Conservation (phyloP, 306 rosid genomes). For the Spatholobus suberectus region DNA sequence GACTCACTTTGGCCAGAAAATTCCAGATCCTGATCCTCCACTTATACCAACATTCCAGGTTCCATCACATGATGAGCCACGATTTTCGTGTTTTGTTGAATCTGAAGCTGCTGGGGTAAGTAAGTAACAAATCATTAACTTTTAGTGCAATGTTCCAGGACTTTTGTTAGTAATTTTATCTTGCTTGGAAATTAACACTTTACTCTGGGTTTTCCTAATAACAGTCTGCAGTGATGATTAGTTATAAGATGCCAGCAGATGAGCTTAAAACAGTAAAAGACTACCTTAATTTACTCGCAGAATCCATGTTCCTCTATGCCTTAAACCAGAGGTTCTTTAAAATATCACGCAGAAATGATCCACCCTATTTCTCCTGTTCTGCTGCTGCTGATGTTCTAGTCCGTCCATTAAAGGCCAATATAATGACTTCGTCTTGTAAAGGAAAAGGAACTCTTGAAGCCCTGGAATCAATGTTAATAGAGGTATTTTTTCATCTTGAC, state of each 20-base stretch:
- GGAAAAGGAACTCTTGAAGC: conserved; percentile 84
- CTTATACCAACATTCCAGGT: conserved; percentile 66
- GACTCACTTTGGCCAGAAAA: conserved; percentile 78
- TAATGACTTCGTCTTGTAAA: conserved; percentile 84
- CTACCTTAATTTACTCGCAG: conserved; percentile 85
- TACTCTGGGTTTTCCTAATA: conserved; percentile 29
- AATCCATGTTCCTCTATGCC: conserved; percentile 92
- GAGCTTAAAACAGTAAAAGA: conserved; percentile 87
- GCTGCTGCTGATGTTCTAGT: conserved; percentile 87
- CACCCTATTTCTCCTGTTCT: conserved; percentile 95
- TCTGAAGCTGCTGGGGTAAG: conserved; percentile 99
- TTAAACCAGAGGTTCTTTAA: conserved; percentile 93
- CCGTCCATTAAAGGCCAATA: conserved; percentile 86
- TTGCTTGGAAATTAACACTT: conserved; percentile 33
- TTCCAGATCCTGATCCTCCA: conserved; percentile 72
- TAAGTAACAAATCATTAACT: conserved; percentile 44
- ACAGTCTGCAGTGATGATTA: conserved; percentile 97
- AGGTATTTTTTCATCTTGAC: conserved; percentile 59
- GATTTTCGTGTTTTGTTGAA: conserved; percentile 91
- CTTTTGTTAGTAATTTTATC: neutral
- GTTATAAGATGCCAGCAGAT: conserved; percentile 82
- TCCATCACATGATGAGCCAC: conserved; percentile 87
- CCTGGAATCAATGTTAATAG: conserved; percentile 85
- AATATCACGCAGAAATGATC: conserved; percentile 89
- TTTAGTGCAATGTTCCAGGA: conserved; percentile 10